These are phyloP conservation scores for Plasmodium cynomolgi DNA, from an alignment of 169 alveolate species.

Conservation along the genomic window DNA sequence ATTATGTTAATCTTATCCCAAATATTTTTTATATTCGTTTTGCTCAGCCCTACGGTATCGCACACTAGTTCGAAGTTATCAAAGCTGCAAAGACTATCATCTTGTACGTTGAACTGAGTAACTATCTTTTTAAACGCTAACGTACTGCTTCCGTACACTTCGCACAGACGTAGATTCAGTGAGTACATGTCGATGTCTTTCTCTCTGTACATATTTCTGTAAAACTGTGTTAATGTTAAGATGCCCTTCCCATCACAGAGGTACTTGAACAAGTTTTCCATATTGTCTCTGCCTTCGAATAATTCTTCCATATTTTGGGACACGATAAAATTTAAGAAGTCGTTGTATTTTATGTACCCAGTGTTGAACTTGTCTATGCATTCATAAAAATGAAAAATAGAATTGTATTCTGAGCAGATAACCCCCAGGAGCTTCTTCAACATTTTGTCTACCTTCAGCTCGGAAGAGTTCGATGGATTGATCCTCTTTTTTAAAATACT, in stretches of 20 bases:
- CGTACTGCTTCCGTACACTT: conserved; percentile 40
- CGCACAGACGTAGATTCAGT: conserved; percentile 48
- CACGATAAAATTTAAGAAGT: conserved; percentile 31
- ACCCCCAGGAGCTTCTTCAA: conserved; percentile 16
- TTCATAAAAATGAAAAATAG: conserved; percentile 72
- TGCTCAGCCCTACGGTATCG: conserved; percentile 41
- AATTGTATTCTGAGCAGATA: conserved; percentile 47
- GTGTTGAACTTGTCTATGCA: conserved; percentile 68
- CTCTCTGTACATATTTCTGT: conserved; percentile 41
- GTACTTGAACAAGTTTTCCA: conserved; percentile 42
- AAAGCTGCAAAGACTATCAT: conserved; percentile 12
- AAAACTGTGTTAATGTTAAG: conserved; percentile 52
- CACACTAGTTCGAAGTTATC: conserved; percentile 42
- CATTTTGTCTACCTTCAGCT: conserved; percentile 17
- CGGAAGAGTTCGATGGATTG: conserved; percentile 17
- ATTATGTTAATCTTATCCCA: conserved; percentile 70
- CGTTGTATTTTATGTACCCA: conserved; percentile 67
- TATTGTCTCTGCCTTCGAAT: conserved; percentile 46
- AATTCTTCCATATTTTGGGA: conserved; percentile 30
- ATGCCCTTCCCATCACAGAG: conserved; percentile 46
- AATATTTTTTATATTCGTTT: conserved; percentile 16
- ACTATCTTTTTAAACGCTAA: conserved; percentile 54
- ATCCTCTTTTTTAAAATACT: conserved; percentile 65
- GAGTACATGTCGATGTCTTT: conserved; percentile 41
- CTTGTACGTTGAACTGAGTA: background rate